Conservation (phyloP, 495 filamentous ascomycete genomes). For the Trypethelium eluteriae region DNA sequence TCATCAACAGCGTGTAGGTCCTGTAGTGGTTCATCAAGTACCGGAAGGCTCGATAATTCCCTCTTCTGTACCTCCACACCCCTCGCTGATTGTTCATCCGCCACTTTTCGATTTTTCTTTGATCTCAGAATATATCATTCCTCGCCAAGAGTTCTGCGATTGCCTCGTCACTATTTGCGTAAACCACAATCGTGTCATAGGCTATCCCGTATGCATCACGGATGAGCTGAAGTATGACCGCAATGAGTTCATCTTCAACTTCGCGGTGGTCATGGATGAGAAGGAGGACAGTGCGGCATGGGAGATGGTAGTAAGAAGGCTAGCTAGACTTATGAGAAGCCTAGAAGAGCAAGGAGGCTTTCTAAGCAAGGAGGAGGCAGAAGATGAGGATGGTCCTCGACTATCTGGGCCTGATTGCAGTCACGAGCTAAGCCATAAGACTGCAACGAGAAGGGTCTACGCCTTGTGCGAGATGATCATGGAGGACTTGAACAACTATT, state of each 20-base stretch:
- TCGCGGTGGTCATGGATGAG: constrained; percentile 71
- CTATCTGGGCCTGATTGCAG: background rate
- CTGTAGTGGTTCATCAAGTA: constrained; percentile 66
- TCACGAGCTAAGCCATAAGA: constrained; percentile 33
- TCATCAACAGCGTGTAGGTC: constrained; percentile 47
- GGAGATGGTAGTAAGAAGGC: constrained; percentile 64
- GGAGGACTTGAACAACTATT: constrained; percentile 94
- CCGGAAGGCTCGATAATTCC: constrained; percentile 68
- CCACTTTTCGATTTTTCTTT: constrained; percentile 76
- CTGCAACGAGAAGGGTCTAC: constrained; percentile 57
- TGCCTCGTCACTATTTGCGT: constrained; percentile 68
- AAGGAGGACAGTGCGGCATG: constrained; percentile 46
- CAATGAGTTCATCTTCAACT: constrained; percentile 98
- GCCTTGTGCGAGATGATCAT: constrained; percentile 83
- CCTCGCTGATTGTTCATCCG: constrained; percentile 43
- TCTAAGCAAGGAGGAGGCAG: constrained; percentile 48
- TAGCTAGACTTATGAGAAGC: constrained; percentile 75
- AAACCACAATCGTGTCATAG: constrained; percentile 71
- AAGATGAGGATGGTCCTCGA: constrained; percentile 14
- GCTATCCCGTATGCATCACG: constrained; percentile 79
- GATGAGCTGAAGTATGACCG: constrained; percentile 51
- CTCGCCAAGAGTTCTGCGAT: constrained; percentile 83
- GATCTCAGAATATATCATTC: constrained; percentile 84
- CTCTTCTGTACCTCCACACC: constrained; percentile 40
- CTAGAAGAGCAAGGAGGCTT: constrained; percentile 83